Evolutionary conservation across 2,329 filamentous ascomycete species (phyloP).

Genomic region (Pyricularia grisea): DNA sequence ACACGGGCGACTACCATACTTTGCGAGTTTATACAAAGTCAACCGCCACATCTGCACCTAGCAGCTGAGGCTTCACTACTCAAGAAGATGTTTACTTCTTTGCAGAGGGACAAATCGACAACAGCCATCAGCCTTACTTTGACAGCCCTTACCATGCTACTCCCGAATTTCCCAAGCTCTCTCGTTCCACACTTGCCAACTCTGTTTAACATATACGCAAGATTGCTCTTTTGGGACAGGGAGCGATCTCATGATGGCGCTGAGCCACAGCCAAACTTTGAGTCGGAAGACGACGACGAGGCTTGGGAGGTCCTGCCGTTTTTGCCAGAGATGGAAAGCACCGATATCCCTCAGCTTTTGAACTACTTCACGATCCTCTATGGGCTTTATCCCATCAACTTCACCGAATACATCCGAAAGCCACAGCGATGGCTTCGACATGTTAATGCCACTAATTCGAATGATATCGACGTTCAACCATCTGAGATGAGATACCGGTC

Average conservation of each 20-base stretch:
- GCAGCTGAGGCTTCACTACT: constrained; percentile 66
- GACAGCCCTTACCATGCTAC: constrained; percentile 68
- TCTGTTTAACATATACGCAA: constrained; percentile 73
- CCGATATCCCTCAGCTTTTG: constrained; percentile 55
- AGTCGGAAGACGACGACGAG: constrained; percentile 17
- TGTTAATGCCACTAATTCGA: constrained; percentile 57
- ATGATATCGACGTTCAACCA: constrained; percentile 70
- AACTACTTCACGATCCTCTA: constrained; percentile 78
- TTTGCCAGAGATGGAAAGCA: constrained; percentile 52
- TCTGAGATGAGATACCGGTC: constrained; percentile 68
- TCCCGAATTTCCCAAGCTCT: constrained; percentile 71
- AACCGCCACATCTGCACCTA: constrained; percentile 71
- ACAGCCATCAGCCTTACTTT: constrained; percentile 67
- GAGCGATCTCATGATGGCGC: constrained; percentile 32
- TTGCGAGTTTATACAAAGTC: constrained; percentile 62
- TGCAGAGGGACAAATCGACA: constrained; percentile 70
- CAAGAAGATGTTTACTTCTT: constrained; percentile 59
- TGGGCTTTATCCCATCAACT: constrained; percentile 75
- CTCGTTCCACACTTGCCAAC: constrained; percentile 59
- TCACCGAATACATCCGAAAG: constrained; percentile 78
- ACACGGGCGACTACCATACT: constrained; percentile 57
- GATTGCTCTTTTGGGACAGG: constrained; percentile 69
- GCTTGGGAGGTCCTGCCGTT: constrained; percentile 58
- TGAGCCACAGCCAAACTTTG: constrained; percentile 27
- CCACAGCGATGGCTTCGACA: constrained; percentile 70